Base-by-base conservation (phyloP, 139 green algal species). In the Haematococcus lacustris region DNA sequence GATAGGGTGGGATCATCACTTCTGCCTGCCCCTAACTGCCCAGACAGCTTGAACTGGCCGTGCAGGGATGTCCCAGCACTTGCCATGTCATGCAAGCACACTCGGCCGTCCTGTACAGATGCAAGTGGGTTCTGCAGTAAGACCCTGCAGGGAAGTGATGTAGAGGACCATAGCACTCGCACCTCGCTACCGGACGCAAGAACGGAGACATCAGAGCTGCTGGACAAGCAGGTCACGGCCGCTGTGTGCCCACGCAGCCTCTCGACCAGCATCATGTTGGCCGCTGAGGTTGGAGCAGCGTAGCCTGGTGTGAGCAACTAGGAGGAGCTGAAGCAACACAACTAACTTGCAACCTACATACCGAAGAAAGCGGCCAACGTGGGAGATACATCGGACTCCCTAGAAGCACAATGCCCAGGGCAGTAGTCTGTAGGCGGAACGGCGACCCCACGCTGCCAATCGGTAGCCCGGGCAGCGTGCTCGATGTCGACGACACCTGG, bases 101-200 rank as follows among this genome's bases (percentile, higher is more conserved):
- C 28, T 1, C 41, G 34, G 0, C 66, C 73, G 28, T 74, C 66
- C 73, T 78, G 66, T 32, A 32, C 21, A 26, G 28, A 34, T 30
- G 28, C 64, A 51, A 30, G 64, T 51, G 25, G 3, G 51, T 13
- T 35, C 57, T 25, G 30, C 30, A 33, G 23, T 37, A 65, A 40
- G 37, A 70, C 64, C 34, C 7, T 38, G 34, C 34, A 51, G 3
- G 32, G 30, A 23, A 30, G 5, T 26, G 17, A 17, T 5, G 34
- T 6, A 9, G 33, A 4, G 26, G 17, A 35, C 23, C 32, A 51
- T 3, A n/a, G 34, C 64, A 68, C n/a, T 40, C 73, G 3, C 32
- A 79, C 74, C 74, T 79, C 74, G 17, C 35, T 71, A 2, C 74
- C 74, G 1, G 74, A 79, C 0, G 51, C 74, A 5, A 79, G 26